Conservation (phyloP, 148 eudicot genomes). For the Camellia japonica region DNA sequence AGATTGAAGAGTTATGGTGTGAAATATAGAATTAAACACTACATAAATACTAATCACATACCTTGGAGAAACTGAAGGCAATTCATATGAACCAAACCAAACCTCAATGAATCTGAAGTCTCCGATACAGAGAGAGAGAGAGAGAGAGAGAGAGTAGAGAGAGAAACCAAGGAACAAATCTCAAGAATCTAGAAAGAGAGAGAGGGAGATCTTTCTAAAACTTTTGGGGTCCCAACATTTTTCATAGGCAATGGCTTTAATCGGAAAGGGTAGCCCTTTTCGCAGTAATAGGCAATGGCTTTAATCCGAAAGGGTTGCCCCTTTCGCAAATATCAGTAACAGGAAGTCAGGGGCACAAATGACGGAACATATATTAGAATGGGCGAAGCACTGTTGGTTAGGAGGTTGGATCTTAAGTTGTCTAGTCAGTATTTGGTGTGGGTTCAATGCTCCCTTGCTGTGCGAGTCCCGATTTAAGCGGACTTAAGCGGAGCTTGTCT, state of each 20-base stretch:
- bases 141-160: neutral
- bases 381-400: too few relatives aligned
- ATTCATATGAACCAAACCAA: constrained; percentile 35
- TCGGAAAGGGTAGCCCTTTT: neutral
- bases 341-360: too few relatives aligned
- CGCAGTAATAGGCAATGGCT: neutral
- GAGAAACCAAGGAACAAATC: neutral
- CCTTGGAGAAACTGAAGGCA: constrained; percentile 67
- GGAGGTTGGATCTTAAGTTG: too few relatives aligned
- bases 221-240: too few relatives aligned
- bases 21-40: neutral
- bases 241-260: neutral
- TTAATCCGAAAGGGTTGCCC: neutral
- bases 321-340: neutral
- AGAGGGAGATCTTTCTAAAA: neutral
- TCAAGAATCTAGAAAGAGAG: neutral
- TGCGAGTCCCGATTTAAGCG: too few relatives aligned
- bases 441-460: too few relatives aligned
- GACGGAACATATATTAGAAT: too few relatives aligned
- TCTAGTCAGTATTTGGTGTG: too few relatives aligned
- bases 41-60: neutral
- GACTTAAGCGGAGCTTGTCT: too few relatives aligned
- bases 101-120: neutral
- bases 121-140: neutral
- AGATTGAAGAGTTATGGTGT: neutral